Conservation (phyloP, 1,284 basidiomycete species). For the Ganoderma meredithae region DNA sequence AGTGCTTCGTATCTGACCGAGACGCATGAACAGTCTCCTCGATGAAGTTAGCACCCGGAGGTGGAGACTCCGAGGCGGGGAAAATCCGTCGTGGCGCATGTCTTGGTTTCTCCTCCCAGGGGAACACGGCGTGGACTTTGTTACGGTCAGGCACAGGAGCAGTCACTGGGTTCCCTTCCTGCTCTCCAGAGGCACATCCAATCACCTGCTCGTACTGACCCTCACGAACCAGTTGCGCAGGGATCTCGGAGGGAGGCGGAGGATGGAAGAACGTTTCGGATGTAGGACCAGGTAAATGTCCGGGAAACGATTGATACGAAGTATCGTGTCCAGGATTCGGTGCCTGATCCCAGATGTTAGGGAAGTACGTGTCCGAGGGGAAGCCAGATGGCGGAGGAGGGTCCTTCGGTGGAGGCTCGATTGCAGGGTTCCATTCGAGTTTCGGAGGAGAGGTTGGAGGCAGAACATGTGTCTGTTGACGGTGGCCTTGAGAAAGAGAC, state of each 20-base stretch:
- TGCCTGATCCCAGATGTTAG: slow-evolving; percentile 75
- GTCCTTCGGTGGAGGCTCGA: slow-evolving; percentile 75
- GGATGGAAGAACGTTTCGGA: slow-evolving; percentile 64
- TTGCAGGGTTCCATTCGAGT: slow-evolving; percentile 70
- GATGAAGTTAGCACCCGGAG: slow-evolving; percentile 56
- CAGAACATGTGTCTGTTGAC: slow-evolving; percentile 37
- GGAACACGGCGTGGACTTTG: slow-evolving; percentile 87
- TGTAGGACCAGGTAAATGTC: slow-evolving; percentile 41
- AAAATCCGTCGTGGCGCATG: slow-evolving; percentile 76
- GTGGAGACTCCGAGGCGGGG: slow-evolving; percentile 71
- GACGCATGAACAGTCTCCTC: slow-evolving; percentile 30
- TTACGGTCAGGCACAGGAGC: slow-evolving; percentile 70
- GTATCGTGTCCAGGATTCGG: slow-evolving; percentile 49
- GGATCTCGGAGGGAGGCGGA: slow-evolving; percentile 63
- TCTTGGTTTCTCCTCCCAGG: slow-evolving; percentile 86
- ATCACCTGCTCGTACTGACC: slow-evolving; percentile 71
- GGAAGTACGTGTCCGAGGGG: slow-evolving; percentile 73
- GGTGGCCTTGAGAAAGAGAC: slow-evolving; percentile 20
- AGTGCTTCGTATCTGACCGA: slow-evolving; percentile 14
- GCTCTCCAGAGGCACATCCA: slow-evolving; percentile 42
- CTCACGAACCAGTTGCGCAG: slow-evolving; percentile 63
- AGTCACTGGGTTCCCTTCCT: slow-evolving; percentile 2
- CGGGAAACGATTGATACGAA: slow-evolving; percentile 37
- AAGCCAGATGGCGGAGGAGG: slow-evolving; percentile 61
- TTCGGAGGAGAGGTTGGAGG: slow-evolving; percentile 68